A percentile compares a stretch with the other conserved stretches of the same genome.
phyloP scores from a whole-genome alignment of 225 moss, liverwort and hornwort genomes.

The Straminergon stramineum region DNA sequence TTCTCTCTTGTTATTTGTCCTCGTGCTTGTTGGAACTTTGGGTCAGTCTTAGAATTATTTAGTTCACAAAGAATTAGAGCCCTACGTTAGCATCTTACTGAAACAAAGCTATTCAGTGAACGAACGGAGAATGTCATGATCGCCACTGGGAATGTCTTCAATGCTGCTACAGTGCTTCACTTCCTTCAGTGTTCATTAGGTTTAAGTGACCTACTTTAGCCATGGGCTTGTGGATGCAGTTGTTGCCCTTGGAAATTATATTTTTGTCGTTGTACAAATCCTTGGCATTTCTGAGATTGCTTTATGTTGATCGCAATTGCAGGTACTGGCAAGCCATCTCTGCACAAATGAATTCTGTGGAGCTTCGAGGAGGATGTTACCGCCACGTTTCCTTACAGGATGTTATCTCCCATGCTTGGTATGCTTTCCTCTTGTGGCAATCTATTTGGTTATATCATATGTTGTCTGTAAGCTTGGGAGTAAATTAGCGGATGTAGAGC shows the following conservation, averaged over 20 bases:
- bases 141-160: neutral
- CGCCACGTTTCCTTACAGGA: neutral
- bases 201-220: too few relatives aligned
- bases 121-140: neutral
- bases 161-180: neutral
- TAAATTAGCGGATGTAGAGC: neutral
- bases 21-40: neutral
- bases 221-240: too few relatives aligned
- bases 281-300: neutral
- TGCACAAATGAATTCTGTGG: neutral
- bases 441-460: neutral
- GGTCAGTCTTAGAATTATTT: neutral
- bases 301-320: neutral
- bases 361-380: neutral
- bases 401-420: neutral
- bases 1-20: too few relatives aligned
- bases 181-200: neutral
- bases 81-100: neutral
- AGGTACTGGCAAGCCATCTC: neutral
- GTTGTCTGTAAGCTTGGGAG: neutral
- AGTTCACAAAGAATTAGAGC: neutral
- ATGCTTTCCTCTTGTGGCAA: neutral
- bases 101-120: neutral
- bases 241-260: neutral
- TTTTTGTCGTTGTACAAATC: neutral